Evolutionary conservation across 345 rosid species (phyloP), one percentile per base, ranked within the genome.

Genomic region (Rhizophora mangle): DNA sequence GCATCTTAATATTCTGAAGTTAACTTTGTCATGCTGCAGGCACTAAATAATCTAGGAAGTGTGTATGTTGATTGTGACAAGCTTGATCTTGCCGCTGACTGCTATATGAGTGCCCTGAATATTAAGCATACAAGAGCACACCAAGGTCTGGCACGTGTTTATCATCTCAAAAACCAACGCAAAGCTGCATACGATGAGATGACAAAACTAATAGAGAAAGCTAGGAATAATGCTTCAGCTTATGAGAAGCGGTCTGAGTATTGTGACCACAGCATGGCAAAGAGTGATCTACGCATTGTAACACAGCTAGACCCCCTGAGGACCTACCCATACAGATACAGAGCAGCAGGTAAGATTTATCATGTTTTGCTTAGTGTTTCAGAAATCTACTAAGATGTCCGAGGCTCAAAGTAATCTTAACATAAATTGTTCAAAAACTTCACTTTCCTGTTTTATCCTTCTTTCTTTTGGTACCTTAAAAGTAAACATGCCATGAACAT

Each of bases 121-220:
- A 90, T 92, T 71, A 96, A 92, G 83, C 99, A 96, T 76, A 96
- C 99, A 24, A 75, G 97, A 80, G 98, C 99, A 39, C 99, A 92
- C 79, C 98, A 96, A 74, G 98, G 98, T 72, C 85, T 96, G 39
- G 98, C 98, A 37, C 88, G 95, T 36, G 97, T 96, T 57, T 89
- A 86, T 75, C 94, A 92, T 77, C 84, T 90, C 18, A 92, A 88
- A 80, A 87, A 88, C 69, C 90, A 89, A 63, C 83, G 90, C 27
- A 89, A 92, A 86, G 85, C 89, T 52, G 98, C 98, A 52, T 96
- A 88, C 55, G 96, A 92, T 71, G 98, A 96, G 85, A 92, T 96
- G 99, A 92, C 99, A 61, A 96, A 90, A 81, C 72, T 96, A 62
- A 92, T 96, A 76, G 91, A 87, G 79, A 96, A 92, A 74, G 96